Percentiles rank a stretch among this genome's conserved stretches.
These are phyloP conservation scores for Wakefieldia striispora DNA, from an alignment of 768 basidiomycete genomes.

Conservation along the genomic window DNA sequence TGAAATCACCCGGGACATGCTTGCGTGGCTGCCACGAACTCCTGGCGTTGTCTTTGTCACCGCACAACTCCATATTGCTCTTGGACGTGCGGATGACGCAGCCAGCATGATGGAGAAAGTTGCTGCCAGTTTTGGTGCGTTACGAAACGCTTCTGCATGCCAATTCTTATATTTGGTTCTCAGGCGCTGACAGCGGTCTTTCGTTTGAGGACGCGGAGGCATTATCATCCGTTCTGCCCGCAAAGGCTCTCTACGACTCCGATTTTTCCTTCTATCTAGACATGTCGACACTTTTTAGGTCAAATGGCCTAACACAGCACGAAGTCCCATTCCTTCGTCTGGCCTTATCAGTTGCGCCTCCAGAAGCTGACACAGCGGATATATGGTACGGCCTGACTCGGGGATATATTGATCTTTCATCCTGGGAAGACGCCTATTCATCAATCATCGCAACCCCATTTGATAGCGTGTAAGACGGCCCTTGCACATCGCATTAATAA, in stretches of 20 bases:
- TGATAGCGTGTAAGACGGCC: conserved; percentile 67
- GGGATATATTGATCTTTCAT: conserved; percentile 66
- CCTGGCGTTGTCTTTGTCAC: conserved; percentile 74
- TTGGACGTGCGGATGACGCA: conserved; percentile 72
- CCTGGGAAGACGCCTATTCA: conserved; percentile 88
- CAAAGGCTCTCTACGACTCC: conserved; percentile 52
- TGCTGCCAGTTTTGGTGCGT: conserved; percentile 72
- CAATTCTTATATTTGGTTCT: conserved; percentile 3
- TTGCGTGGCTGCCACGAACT: conserved; percentile 77
- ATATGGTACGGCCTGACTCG: conserved; percentile 80
- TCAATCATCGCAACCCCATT: conserved; percentile 72
- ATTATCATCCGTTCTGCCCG: conserved; percentile 59
- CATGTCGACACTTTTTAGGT: conserved; percentile 70
- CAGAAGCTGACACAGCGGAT: conserved; percentile 53
- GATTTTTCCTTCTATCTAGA: conserved; percentile 78
- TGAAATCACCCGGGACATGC: conserved; percentile 57
- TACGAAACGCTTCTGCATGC: conserved; percentile 2
- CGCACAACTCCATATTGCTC: conserved; percentile 61
- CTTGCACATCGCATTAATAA: conserved; percentile 2
- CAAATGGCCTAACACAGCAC: conserved; percentile 48
- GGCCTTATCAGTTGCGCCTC: conserved; percentile 69
- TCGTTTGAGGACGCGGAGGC: conserved; percentile 63
- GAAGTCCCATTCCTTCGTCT: conserved; percentile 76
- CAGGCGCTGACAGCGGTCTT: conserved; percentile 49
- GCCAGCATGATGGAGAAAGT: conserved; percentile 69